Percentiles rank a stretch among this genome's conserved stretches.
These are phyloP conservation scores for Parachaetomium inaequale DNA, from an alignment of 495 filamentous ascomycete genomes.

Conservation along the genomic window DNA sequence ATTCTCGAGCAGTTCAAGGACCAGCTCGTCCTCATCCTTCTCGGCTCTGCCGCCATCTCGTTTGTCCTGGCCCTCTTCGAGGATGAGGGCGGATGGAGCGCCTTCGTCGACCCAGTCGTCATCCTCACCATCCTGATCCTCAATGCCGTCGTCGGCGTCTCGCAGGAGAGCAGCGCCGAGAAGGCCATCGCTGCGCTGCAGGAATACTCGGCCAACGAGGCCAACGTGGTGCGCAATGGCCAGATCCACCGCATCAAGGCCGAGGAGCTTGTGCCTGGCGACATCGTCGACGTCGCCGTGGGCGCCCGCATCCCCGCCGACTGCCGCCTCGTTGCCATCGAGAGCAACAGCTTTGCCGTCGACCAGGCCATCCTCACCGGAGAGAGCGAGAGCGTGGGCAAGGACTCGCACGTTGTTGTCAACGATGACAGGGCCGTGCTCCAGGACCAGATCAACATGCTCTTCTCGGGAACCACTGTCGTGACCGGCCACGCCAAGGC, in stretches of 20 bases:
- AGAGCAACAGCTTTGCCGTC: slow-evolving; percentile 94
- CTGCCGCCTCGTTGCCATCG: slow-evolving; percentile 82
- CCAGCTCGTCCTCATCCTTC: slow-evolving; percentile 91
- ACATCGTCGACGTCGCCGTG: slow-evolving; percentile 83
- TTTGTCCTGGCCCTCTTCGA: slow-evolving; percentile 94
- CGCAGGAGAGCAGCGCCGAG: slow-evolving; percentile 97
- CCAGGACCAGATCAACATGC: slow-evolving; percentile 96
- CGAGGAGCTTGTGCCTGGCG: slow-evolving; percentile 93
- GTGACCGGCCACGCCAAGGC: slow-evolving; percentile 92
- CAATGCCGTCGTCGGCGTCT: slow-evolving; percentile 95
- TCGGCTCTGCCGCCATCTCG: slow-evolving; percentile 90
- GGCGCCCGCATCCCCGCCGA: slow-evolving; percentile 97
- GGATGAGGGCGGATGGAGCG: slow-evolving; percentile 88
- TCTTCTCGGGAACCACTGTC: slow-evolving; percentile 97
- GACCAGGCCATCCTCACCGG: slow-evolving; percentile 98
- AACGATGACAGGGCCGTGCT: slow-evolving; percentile 83
- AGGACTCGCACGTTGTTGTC: slow-evolving; percentile 63
- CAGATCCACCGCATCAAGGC: slow-evolving; percentile 75
- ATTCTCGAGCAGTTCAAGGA: slow-evolving; percentile 99
- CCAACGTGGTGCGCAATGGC: slow-evolving; percentile 83
- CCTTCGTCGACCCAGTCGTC: slow-evolving; percentile 96
- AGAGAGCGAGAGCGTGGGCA: slow-evolving; percentile 95
- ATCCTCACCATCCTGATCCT: slow-evolving; percentile 96
- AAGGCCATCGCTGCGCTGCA: slow-evolving; percentile 98
- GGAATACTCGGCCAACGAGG: slow-evolving; percentile 98